A percentile compares a stretch with the other conserved stretches of the same genome.
Evolutionary conservation across 2,329 filamentous ascomycete species (phyloP).

Genomic region (Neofusicoccum kwambonambiense): DNA sequence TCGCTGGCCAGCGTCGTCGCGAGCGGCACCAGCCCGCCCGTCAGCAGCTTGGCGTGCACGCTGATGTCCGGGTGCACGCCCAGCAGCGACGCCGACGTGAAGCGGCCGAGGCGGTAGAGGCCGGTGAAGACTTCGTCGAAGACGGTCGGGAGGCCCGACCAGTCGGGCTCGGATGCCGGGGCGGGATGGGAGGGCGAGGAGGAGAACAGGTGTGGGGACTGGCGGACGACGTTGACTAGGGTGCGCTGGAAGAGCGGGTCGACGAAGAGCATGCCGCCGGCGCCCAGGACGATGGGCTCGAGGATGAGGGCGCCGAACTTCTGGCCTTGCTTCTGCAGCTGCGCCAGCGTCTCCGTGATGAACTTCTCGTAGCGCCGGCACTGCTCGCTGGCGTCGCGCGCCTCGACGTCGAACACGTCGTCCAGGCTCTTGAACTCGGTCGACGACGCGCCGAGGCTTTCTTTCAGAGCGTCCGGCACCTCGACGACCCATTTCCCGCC

Average conservation of each 20-base stretch:
- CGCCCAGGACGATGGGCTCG: constrained; percentile 77
- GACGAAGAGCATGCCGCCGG: constrained; percentile 79
- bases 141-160: constrained; percentile 74
- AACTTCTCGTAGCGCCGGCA: neutral
- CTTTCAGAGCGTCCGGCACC: neutral
- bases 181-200: too few relatives aligned
- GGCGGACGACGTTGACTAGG: constrained; percentile 66
- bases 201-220: constrained; percentile 56
- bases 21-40: constrained; percentile 74
- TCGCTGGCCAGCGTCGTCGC: constrained; percentile 74
- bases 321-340: constrained; percentile 52
- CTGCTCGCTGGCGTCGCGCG: constrained; percentile 44
- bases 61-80: constrained; percentile 69
- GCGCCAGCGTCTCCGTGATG: neutral
- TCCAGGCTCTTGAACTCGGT: constrained; percentile 29
- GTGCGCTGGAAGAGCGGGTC: constrained; percentile 79
- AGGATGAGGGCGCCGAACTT: constrained; percentile 77
- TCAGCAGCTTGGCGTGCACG: constrained; percentile 80
- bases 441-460: constrained; percentile 42
- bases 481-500: constrained; percentile 59
- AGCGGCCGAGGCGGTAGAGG: constrained; percentile 74
- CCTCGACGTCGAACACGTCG: constrained; percentile 37
- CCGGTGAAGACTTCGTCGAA: constrained; percentile 90
- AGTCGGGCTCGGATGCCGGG: constrained; percentile 37
- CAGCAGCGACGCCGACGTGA: constrained; percentile 69